Evolutionary conservation across 768 basidiomycete genomes (phyloP).

Genomic region (Crassisporium funariophilum): DNA sequence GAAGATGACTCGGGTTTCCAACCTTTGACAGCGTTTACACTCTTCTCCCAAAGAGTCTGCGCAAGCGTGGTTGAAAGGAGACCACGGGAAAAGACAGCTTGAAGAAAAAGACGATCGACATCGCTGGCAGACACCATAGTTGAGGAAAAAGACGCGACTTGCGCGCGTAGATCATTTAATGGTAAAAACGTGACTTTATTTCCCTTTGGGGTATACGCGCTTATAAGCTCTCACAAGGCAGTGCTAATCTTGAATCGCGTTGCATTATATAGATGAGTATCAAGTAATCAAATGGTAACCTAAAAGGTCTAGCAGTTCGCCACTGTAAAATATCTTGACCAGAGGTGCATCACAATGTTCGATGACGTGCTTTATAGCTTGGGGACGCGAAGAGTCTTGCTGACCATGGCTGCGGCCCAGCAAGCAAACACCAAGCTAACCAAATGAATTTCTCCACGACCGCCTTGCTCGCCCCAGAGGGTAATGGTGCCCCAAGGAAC

Average conservation of each 20-base stretch:
- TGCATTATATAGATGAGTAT: too few species aligned
- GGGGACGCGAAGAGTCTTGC: constrained; percentile 90
- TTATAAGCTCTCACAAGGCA: too few species aligned
- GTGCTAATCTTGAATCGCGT: too few species aligned
- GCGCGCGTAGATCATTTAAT: neutral
- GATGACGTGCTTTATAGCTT: constrained; percentile 50
- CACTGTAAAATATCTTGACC: too few species aligned
- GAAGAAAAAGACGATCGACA: constrained; percentile 77
- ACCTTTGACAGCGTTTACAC: constrained; percentile 67
- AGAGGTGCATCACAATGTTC: too few species aligned
- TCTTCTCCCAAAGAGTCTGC: constrained; percentile 66
- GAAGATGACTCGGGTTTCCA: constrained; percentile 4
- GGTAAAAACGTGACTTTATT: constrained; percentile 1
- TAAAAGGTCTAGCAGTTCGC: too few species aligned
- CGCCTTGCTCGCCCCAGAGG: constrained; percentile 71
- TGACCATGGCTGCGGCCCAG: constrained; percentile 98
- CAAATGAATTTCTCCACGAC: constrained; percentile 83
- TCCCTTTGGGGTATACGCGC: neutral
- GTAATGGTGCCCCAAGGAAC: constrained; percentile 75
- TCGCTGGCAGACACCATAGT: constrained; percentile 48
- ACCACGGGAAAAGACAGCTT: constrained; percentile 73
- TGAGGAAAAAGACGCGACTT: constrained; percentile 23
- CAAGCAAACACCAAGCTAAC: constrained; percentile 74
- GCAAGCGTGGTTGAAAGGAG: constrained; percentile 67
- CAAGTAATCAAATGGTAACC: too few species aligned